These are phyloP conservation scores for Mortierella antarctica DNA, from an alignment of 192 early-diverging fungal species.

Conservation along the genomic window DNA sequence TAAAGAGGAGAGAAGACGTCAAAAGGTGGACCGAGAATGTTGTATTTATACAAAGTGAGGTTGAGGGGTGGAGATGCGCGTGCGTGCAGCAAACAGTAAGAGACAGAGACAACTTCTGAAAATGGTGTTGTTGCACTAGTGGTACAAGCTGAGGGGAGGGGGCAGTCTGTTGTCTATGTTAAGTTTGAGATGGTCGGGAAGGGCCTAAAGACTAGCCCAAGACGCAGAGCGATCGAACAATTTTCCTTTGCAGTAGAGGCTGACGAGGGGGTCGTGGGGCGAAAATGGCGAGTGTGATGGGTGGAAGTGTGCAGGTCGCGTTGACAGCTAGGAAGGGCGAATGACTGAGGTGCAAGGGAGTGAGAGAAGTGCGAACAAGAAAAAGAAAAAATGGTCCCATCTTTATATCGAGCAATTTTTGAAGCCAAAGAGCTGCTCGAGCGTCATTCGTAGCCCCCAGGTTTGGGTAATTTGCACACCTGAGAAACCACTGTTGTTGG, in stretches of 20 bases:
- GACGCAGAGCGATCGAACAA: too few species aligned
- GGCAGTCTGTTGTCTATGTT: background rate
- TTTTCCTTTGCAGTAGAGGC: background rate
- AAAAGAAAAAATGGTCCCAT: background rate
- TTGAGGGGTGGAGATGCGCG: background rate
- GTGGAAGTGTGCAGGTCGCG: constrained; percentile 1
- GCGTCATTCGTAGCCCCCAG: too few species aligned
- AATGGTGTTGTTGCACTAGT: constrained; percentile 32
- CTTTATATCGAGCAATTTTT: too few species aligned
- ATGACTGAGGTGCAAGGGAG: background rate
- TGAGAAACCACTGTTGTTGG: too few species aligned
- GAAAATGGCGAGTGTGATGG: background rate
- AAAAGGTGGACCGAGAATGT: constrained; percentile 7
- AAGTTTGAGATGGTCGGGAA: constrained; percentile 1
- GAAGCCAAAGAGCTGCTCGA: too few species aligned
- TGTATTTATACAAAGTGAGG: background rate
- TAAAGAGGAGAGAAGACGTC: background rate
- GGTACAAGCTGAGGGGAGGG: constrained; percentile 13
- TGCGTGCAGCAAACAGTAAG: background rate
- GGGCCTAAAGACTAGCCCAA: background rate
- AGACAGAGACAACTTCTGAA: constrained; percentile 5
- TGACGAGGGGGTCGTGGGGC: background rate
- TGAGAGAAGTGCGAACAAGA: background rate
- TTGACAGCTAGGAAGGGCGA: constrained; percentile 9
- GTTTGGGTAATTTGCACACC: too few species aligned